Evolutionary conservation across 495 filamentous ascomycete species (phyloP).

Genomic region (Penicillium manginii): DNA sequence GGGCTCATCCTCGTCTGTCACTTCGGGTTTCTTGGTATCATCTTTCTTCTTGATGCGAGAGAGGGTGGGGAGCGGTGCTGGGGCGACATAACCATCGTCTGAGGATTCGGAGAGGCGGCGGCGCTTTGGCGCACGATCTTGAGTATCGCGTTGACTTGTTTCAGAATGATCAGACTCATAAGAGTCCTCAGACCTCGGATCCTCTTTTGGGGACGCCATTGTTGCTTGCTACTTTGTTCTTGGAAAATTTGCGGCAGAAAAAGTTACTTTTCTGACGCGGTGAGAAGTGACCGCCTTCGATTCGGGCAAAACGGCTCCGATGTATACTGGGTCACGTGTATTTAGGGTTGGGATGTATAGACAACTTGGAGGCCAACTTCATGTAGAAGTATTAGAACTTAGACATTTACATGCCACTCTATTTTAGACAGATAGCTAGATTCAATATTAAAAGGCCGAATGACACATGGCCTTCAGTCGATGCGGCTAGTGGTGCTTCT

Average conservation of each 20-base stretch:
- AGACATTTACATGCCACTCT: background rate
- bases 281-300: slow-evolving; percentile 17
- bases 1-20: slow-evolving; percentile 35
- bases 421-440: no score
- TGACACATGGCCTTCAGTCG: slow-evolving; percentile 8
- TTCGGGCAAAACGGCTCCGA: slow-evolving; percentile 3
- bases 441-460: no score
- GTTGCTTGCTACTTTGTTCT: slow-evolving; percentile 25
- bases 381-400: background rate
- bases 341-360: background rate
- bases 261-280: slow-evolving; percentile 35
- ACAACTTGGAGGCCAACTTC: no score
- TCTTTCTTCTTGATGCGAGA: slow-evolving; percentile 53
- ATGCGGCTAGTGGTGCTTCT: slow-evolving; percentile 34
- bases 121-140: slow-evolving; percentile 44
- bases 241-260: slow-evolving; percentile 50
- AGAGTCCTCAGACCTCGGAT: slow-evolving; percentile 29
- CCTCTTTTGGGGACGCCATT: slow-evolving; percentile 40
- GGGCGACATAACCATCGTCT: slow-evolving; percentile 41
- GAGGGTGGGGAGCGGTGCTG: slow-evolving; percentile 45
- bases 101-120: slow-evolving; percentile 49
- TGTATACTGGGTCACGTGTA: background rate
- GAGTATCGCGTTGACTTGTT: slow-evolving; percentile 24
- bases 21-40: slow-evolving; percentile 26
- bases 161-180: slow-evolving; percentile 30